Percentiles rank a stretch among this genome's conserved stretches.
Evolutionary conservation across 2,329 filamentous ascomycete genomes (phyloP).

Genomic region (Neofusicoccum ribis): DNA sequence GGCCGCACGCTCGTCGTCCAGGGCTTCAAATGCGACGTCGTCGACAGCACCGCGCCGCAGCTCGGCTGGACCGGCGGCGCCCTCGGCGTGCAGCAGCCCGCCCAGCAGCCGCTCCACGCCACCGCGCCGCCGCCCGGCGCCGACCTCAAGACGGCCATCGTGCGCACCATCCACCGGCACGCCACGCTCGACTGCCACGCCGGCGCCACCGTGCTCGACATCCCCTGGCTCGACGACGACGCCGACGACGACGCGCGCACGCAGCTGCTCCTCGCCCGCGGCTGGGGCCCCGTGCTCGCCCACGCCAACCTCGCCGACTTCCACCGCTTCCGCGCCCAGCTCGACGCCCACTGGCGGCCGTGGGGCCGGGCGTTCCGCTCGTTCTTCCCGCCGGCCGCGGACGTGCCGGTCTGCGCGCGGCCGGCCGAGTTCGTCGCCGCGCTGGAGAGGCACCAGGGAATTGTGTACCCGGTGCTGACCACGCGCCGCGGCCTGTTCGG

Average conservation of each 20-base stretch:
- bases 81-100: not conserved
- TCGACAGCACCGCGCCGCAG: not conserved
- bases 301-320: not conserved
- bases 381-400: not conserved
- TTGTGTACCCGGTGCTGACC: not conserved
- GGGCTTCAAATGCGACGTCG: not conserved
- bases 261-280: not conserved
- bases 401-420: no score
- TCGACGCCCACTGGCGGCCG: not conserved
- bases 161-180: not conserved
- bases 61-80: not conserved
- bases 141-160: not conserved
- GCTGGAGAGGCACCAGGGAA: not conserved
- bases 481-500: not conserved
- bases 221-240: not conserved
- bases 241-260: no score
- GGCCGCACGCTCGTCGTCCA: not conserved
- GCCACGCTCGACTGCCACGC: not conserved
- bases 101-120: not conserved
- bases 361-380: not conserved
- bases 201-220: not conserved
- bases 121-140: not conserved
- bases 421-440: not conserved
- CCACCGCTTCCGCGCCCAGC: not conserved
- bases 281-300: not conserved